Conservation (phyloP, 805 yeast genomes). For the Metschnikowia colocasiae region DNA sequence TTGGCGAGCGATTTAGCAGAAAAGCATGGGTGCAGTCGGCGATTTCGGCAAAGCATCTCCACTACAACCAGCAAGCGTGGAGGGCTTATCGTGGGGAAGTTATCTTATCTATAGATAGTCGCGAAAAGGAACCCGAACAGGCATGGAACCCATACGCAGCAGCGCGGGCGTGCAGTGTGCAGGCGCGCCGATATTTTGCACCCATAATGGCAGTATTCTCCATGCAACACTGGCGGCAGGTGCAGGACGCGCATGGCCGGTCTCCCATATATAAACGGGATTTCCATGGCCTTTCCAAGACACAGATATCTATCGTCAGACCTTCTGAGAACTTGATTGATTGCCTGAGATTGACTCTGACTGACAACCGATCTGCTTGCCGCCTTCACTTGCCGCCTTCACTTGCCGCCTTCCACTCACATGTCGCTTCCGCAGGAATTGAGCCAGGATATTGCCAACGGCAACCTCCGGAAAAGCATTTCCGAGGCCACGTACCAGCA, state of each 20-base stretch:
- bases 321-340: too few relatives aligned
- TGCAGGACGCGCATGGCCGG: background rate
- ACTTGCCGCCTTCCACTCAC: too few relatives aligned
- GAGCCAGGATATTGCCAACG: slow-evolving; percentile 30
- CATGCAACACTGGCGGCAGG: background rate
- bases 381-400: too few relatives aligned
- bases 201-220: slow-evolving; percentile 16
- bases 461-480: slow-evolving; percentile 36
- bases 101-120: slow-evolving; percentile 10
- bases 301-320: too few relatives aligned
- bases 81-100: too few relatives aligned
- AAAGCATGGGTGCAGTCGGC: too few relatives aligned
- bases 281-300: too few relatives aligned
- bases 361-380: too few relatives aligned
- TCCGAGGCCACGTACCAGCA: slow-evolving; percentile 28
- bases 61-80: too few relatives aligned
- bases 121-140: slow-evolving; percentile 8
- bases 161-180: slow-evolving; percentile 6
- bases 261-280: background rate
- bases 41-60: too few relatives aligned
- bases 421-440: slow-evolving; percentile 24
- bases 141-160: background rate
- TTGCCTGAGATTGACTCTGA: too few relatives aligned
- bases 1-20: too few relatives aligned
- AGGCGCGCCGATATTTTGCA: slow-evolving; percentile 17